These are phyloP conservation scores for Cercospora sp. DNA, from an alignment of 2,329 filamentous ascomycete species.

Conservation along the genomic window DNA sequence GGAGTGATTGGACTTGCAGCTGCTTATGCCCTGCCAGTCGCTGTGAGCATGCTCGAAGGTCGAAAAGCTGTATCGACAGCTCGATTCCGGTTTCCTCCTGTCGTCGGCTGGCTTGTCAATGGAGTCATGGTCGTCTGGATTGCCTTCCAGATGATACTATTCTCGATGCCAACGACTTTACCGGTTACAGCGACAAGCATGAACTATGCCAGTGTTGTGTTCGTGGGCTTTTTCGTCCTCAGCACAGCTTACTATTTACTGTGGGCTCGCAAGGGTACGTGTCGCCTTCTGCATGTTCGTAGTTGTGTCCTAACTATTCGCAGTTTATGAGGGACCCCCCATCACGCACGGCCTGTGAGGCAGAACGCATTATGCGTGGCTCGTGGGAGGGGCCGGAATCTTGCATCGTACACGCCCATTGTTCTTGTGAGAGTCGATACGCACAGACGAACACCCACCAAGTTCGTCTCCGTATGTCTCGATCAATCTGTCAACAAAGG, in stretches of 20 bases:
- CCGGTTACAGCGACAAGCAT: constrained; percentile 56
- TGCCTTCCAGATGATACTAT: constrained; percentile 43
- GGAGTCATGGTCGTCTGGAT: constrained; percentile 34
- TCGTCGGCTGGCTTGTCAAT: constrained; percentile 34
- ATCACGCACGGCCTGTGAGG: not conserved
- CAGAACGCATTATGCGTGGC: not conserved
- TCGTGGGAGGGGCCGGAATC: not conserved
- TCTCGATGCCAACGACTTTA: constrained; percentile 55
- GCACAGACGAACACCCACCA: not conserved
- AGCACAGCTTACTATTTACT: constrained; percentile 13
- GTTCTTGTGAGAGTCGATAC: not conserved
- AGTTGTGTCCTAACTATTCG: not conserved
- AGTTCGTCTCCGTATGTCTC: no score
- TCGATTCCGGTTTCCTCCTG: constrained; percentile 34
- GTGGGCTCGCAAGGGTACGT: constrained; percentile 18
- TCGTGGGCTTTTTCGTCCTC: constrained; percentile 49
- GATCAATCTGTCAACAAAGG: not conserved
- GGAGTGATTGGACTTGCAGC: constrained; percentile 59
- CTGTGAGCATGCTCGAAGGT: constrained; percentile 38
- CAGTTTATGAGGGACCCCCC: constrained; percentile 12
- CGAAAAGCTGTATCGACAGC: constrained; percentile 30
- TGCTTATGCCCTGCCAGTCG: constrained; percentile 58
- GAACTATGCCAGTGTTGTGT: constrained; percentile 60
- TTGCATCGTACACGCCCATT: not conserved
- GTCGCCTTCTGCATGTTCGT: not conserved